Evolutionary conservation across 2,329 filamentous ascomycete genomes (phyloP).

Genomic region (Chalara sp.): DNA sequence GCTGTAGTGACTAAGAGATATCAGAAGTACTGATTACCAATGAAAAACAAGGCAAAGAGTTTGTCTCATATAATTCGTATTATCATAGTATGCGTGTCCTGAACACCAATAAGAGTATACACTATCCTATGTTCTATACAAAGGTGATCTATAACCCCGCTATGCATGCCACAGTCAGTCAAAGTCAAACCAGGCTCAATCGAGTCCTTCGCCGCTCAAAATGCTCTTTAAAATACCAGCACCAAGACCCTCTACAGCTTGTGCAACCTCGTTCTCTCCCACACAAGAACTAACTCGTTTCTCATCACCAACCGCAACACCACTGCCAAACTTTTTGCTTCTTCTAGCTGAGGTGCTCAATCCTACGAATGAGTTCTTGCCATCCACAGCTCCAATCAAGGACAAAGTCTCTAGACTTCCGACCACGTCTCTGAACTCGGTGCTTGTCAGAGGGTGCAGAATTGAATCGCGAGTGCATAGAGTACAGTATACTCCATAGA

Average conservation of each 20-base stretch:
- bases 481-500: constrained; percentile 77
- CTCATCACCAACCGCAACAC: constrained; percentile 57
- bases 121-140: constrained; percentile 4
- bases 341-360: constrained; percentile 67
- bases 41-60: no score
- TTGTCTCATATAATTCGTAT: not conserved
- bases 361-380: constrained; percentile 57
- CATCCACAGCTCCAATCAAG: constrained; percentile 65
- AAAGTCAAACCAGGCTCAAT: constrained; percentile 9
- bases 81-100: not conserved
- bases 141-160: constrained; percentile 7
- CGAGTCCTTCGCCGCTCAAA: constrained; percentile 39
- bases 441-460: constrained; percentile 80
- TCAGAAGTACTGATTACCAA: no score
- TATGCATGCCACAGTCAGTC: constrained; percentile 13
- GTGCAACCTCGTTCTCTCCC: constrained; percentile 70
- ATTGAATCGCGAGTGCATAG: constrained; percentile 85
- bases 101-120: not conserved
- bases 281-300: constrained; percentile 73
- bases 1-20: no score
- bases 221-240: constrained; percentile 57
- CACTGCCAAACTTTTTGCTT: constrained; percentile 44
- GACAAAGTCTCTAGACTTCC: constrained; percentile 84
- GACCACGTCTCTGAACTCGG: constrained; percentile 91
- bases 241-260: constrained; percentile 58